A percentile compares a stretch with the other conserved stretches of the same genome.
These are phyloP conservation scores for Ceratobasidium papillatum DNA, from an alignment of 1,284 basidiomycete species.

Conservation along the genomic window DNA sequence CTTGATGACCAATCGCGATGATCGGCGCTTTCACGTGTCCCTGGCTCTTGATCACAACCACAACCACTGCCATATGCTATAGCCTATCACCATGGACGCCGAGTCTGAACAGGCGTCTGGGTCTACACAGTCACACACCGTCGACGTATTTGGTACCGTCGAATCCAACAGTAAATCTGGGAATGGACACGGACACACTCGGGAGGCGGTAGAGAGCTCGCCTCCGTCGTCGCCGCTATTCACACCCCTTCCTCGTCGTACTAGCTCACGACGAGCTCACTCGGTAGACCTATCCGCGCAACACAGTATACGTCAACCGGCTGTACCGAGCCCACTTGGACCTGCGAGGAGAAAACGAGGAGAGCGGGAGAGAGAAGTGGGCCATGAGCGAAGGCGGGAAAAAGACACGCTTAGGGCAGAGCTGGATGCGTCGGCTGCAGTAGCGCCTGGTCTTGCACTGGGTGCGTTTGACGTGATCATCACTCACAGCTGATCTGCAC, in stretches of 20 bases:
- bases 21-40: slow-evolving; percentile 15
- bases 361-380: slow-evolving; percentile 27
- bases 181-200: neutral
- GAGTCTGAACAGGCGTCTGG: neutral
- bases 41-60: neutral
- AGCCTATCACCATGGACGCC: neutral
- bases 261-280: slow-evolving; percentile 22
- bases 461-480: slow-evolving; percentile 23
- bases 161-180: neutral
- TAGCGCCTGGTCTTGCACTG: slow-evolving; percentile 27
- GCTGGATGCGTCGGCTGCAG: slow-evolving; percentile 27
- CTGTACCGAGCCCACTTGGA: slow-evolving; percentile 3
- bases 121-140: neutral
- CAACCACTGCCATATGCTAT: neutral
- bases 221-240: slow-evolving; percentile 1
- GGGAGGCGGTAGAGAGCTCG: slow-evolving; percentile 6
- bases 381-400: slow-evolving; percentile 15
- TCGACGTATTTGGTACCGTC: slow-evolving; percentile 36
- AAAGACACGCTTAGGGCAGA: slow-evolving; percentile 28
- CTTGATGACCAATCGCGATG: neutral
- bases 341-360: slow-evolving; percentile 32
- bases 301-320: neutral
- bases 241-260: slow-evolving; percentile 5
- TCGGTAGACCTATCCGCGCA: slow-evolving; percentile 7
- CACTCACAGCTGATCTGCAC: neutral